These are phyloP conservation scores for Thymus quinquecostatus DNA, from an alignment of 257 asterid species.

Conservation along the genomic window DNA sequence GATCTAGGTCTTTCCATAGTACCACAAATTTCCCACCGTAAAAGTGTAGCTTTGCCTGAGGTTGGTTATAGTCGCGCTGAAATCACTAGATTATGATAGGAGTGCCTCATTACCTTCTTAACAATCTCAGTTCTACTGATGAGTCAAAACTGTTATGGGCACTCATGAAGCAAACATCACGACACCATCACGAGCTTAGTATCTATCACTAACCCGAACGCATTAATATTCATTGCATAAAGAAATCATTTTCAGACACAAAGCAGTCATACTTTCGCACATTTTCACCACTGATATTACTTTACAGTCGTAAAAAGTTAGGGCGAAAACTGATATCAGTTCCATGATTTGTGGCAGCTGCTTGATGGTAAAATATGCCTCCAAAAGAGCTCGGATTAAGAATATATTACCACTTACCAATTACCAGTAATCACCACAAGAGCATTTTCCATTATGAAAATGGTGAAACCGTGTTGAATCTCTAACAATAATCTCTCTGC, in stretches of 20 bases:
- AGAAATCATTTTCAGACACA: background rate
- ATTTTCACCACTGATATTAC: background rate
- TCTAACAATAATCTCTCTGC: too few species aligned
- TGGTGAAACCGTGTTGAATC: too few species aligned
- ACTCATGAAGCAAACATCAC: conserved; percentile 8
- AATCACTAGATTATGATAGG: background rate
- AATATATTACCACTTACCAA: too few species aligned
- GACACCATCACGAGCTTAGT: background rate
- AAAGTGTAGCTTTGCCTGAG: background rate
- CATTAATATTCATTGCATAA: too few species aligned
- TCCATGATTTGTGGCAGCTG: too few species aligned
- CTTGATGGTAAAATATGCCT: background rate
- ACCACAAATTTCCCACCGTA: background rate
- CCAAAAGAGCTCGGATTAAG: background rate
- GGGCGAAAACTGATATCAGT: background rate
- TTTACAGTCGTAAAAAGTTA: background rate
- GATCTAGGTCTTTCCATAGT: background rate
- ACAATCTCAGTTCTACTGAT: background rate
- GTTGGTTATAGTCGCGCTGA: background rate
- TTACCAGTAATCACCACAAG: conserved; percentile 16
- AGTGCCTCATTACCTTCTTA: background rate
- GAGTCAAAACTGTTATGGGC: background rate
- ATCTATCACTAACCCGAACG: background rate
- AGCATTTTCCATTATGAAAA: conserved; percentile 7
- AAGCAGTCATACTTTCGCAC: background rate